Evolutionary conservation across 352 stramenopile species (phyloP).

Genomic region (Phytophthora ramorum): DNA sequence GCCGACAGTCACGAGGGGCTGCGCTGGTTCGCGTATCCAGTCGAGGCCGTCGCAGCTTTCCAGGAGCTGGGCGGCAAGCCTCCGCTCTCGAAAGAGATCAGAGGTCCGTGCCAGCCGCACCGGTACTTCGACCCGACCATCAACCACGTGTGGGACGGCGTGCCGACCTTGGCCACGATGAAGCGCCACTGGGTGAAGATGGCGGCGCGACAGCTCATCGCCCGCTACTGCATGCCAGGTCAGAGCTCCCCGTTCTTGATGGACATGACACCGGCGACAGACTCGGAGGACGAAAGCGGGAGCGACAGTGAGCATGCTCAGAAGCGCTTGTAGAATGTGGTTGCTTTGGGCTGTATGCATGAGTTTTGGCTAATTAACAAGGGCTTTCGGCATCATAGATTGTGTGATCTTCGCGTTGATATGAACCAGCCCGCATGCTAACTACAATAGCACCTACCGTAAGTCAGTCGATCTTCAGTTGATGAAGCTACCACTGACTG

Average conservation of each 20-base stretch:
- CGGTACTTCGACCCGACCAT: conserved; percentile 32
- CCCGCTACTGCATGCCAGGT: conserved; percentile 19
- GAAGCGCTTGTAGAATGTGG: conserved; percentile 13
- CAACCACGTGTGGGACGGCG: conserved; percentile 29
- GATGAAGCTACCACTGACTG: too few species aligned
- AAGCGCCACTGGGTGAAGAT: conserved; percentile 26
- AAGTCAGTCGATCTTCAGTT: too few species aligned
- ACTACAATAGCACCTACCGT: too few species aligned
- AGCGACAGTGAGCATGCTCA: conserved; percentile 17
- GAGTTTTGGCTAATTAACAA: neutral
- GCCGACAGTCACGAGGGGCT: conserved; percentile 29
- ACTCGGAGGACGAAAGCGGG: conserved; percentile 24
- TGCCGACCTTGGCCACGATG: conserved; percentile 30
- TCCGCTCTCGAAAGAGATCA: conserved; percentile 31
- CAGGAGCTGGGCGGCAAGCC: conserved; percentile 19
- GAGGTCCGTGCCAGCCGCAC: conserved; percentile 40
- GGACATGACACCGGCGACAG: conserved; percentile 25
- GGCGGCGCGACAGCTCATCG: conserved; percentile 17
- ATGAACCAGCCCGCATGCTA: too few species aligned
- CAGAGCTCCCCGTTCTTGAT: conserved; percentile 20
- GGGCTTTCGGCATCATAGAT: too few species aligned
- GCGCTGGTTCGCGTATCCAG: conserved; percentile 46
- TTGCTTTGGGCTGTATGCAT: neutral
- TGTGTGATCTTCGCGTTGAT: too few species aligned
- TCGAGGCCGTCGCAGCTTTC: conserved; percentile 28